These are phyloP conservation scores for Aspergillus sclerotioniger DNA, from an alignment of 495 filamentous ascomycete genomes.

Conservation along the genomic window DNA sequence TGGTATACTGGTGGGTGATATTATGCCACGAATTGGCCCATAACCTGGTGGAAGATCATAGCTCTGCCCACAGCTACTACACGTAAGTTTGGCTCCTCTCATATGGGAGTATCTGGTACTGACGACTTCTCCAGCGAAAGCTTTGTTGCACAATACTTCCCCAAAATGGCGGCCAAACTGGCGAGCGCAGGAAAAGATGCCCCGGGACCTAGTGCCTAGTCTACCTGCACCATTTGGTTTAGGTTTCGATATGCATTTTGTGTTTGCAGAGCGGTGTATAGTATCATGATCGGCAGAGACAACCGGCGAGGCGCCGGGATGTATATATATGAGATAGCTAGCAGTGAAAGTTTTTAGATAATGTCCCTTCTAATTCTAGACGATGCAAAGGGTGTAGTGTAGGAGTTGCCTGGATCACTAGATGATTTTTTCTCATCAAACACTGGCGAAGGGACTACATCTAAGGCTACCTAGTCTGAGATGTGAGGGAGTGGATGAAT, in stretches of 20 bases:
- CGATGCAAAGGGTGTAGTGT: too few relatives aligned
- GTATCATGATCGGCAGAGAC: not conserved
- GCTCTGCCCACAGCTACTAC: constrained; percentile 81
- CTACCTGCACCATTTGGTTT: not conserved
- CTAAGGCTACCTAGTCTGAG: too few relatives aligned
- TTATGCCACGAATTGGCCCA: constrained; percentile 93
- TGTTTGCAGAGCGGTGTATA: not conserved
- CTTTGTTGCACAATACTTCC: constrained; percentile 54
- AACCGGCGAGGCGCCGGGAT: not conserved
- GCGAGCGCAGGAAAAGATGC: constrained; percentile 2
- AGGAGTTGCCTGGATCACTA: too few relatives aligned
- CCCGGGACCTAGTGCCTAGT: not conserved
- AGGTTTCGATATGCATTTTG: not conserved
- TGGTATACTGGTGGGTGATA: constrained; percentile 89
- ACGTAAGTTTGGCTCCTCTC: constrained; percentile 29
- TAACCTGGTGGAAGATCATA: constrained; percentile 79
- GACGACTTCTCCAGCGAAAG: constrained; percentile 32
- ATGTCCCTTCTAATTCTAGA: not conserved
- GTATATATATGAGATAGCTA: not conserved
- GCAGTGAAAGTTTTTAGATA: not conserved
- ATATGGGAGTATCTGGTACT: constrained; percentile 5
- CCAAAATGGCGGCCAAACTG: constrained; percentile 44
- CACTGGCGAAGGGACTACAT: too few relatives aligned
- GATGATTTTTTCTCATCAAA: too few relatives aligned
- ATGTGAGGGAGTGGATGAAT: too few relatives aligned